Percentiles rank a stretch among this genome's conserved stretches.
phyloP scores from a whole-genome alignment of 805 yeast species.

The Saccharomyces mikatae region DNA sequence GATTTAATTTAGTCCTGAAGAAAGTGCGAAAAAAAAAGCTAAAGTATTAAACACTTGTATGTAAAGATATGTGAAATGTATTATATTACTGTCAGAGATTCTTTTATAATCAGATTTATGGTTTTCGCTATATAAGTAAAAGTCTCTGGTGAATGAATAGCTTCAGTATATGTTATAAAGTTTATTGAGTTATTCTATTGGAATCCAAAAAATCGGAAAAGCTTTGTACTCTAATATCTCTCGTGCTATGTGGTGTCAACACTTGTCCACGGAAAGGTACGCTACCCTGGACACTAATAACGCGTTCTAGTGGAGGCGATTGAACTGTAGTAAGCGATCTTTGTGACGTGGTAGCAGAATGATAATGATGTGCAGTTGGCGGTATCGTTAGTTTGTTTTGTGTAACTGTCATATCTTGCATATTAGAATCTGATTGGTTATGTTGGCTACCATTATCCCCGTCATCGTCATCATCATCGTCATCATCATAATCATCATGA shows the following conservation, averaged over 20 bases:
- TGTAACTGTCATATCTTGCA: neutral
- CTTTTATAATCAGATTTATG: neutral
- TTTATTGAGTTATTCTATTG: slow-evolving; percentile 29
- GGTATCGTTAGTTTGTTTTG: slow-evolving; percentile 1
- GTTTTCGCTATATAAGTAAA: neutral
- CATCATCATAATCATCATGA: neutral
- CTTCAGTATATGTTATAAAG: neutral
- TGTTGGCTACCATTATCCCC: neutral
- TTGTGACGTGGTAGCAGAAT: neutral
- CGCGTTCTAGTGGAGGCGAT: slow-evolving; percentile 21
- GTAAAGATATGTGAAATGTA: neutral
- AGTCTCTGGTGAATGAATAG: neutral
- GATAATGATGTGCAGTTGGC: slow-evolving; percentile 5
- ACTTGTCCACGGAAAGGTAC: slow-evolving; percentile 19
- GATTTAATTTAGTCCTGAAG: neutral
- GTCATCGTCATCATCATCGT: neutral
- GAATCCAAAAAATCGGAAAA: slow-evolving; percentile 24
- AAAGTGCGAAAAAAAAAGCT: neutral
- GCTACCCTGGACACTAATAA: slow-evolving; percentile 28
- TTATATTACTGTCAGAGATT: neutral
- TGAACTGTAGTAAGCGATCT: slow-evolving; percentile 10
- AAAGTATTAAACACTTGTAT: neutral
- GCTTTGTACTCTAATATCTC: slow-evolving; percentile 17
- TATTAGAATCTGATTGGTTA: neutral
- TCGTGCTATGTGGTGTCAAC: slow-evolving; percentile 29